Conservation (phyloP, 164 flowering plant species). For the Kalanchoe fedtschenkoi region DNA sequence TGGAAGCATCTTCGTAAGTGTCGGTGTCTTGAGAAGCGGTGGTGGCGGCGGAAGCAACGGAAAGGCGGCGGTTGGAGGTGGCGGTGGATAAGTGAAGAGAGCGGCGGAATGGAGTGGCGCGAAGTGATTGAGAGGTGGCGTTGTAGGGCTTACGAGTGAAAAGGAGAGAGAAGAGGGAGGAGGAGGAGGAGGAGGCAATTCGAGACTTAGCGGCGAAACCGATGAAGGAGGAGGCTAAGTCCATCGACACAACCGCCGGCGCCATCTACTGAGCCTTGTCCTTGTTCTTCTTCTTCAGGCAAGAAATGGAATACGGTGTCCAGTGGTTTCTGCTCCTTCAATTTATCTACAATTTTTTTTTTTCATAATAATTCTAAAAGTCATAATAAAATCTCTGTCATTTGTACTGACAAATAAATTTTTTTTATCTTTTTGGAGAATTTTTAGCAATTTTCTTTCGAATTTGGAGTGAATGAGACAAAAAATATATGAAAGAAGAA, state of each 20-base stretch:
- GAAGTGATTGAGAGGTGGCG: not conserved
- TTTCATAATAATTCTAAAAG: too few species aligned
- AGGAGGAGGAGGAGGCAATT: not conserved
- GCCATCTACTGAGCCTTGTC: not conserved
- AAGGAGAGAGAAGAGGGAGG: not conserved
- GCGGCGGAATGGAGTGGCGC: not conserved
- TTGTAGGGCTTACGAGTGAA: constrained; percentile 2
- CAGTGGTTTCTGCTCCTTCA: too few species aligned
- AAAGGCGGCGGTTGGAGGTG: constrained; percentile 16
- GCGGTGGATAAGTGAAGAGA: not conserved
- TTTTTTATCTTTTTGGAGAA: too few species aligned
- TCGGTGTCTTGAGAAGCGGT: constrained; percentile 32
- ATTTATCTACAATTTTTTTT: too few species aligned
- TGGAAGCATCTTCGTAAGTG: constrained; percentile 31
- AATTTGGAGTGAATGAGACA: too few species aligned
- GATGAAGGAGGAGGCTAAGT: not conserved
- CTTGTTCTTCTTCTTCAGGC: too few species aligned
- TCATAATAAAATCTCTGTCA: too few species aligned
- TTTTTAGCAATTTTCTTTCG: too few species aligned
- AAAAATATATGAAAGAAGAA: too few species aligned
- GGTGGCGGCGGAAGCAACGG: constrained; percentile 25
- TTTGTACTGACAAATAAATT: too few species aligned
- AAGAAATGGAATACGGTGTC: too few species aligned
- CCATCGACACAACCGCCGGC: not conserved
- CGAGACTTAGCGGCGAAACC: not conserved